These are phyloP conservation scores for Ganoderma meredithae DNA, from an alignment of 1,284 basidiomycete genomes.

Conservation along the genomic window DNA sequence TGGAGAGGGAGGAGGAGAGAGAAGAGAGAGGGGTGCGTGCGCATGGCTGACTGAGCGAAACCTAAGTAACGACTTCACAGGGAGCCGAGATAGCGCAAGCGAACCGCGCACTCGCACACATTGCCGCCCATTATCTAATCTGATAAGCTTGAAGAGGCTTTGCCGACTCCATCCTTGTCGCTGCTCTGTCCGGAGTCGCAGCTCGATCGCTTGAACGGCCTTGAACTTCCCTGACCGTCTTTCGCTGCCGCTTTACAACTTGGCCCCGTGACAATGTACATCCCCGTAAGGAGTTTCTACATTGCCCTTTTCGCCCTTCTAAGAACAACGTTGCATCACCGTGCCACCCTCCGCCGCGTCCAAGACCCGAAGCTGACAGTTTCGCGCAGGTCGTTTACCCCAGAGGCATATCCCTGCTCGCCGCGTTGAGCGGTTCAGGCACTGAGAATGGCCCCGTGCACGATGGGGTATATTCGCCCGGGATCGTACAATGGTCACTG, in stretches of 20 bases:
- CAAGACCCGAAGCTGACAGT: no score
- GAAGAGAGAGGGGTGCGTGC: constrained; percentile 10
- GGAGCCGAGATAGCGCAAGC: neutral
- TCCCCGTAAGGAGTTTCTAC: neutral
- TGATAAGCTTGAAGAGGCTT: neutral
- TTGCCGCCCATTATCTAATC: constrained; percentile 4
- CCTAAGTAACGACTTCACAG: neutral
- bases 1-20: constrained; percentile 11
- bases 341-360: no score
- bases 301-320: no score
- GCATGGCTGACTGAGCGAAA: constrained; percentile 20
- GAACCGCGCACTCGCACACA: neutral
- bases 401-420: no score
- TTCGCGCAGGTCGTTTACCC: no score
- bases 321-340: no score
- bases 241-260: neutral
- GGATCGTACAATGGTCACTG: no score
- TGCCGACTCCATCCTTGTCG: neutral
- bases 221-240: neutral
- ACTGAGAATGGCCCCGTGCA: no score
- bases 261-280: neutral
- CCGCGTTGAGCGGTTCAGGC: no score
- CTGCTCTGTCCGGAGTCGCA: neutral
- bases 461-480: no score
- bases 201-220: neutral